Evolutionary conservation across 2,329 filamentous ascomycete species (phyloP), one percentile per base, ranked within the genome.

Genomic region (Ceratocystis colombiana): DNA sequence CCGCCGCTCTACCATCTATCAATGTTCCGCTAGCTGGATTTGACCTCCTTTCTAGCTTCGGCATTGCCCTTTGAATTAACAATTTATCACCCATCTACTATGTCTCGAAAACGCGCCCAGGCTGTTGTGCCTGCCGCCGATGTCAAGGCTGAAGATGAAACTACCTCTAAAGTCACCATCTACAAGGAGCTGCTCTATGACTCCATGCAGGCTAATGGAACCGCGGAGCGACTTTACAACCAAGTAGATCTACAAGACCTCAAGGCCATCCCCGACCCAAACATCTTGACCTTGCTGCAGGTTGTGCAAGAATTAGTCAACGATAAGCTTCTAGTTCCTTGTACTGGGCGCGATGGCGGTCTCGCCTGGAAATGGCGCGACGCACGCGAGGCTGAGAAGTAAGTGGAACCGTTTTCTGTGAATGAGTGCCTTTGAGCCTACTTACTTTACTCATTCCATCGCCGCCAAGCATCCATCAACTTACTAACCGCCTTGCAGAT

Each of bases 331-430:
- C 82, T 87, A 70, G 78, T 80, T 67, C 76, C 78, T 28, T 78
- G 80, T 62, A 73, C 75, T 63, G 75, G 78, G 45, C 73, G 74
- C 55, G 73, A 73, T n/a, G 75, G 77, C n/a, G 62, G 62, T 25
- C 72, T 82, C 30, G 78, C 78, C 68, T 88, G 84, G 84, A 80
- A 80, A 70, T 80, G 83, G 75, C 80, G 84, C 50, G 79, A 80
- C 62, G 76, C 77, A 53, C 81, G 82, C 59, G 85, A 87, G 70
- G 85, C 84, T 2, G 79, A 80, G 70, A 86, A 86, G 84, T 87
- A 75, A 68, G 76, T 73, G 4, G 7, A 17, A 69, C 50, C 22
- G 7, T 44, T 17, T 62, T 28, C 48, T 53, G 22, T 28, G 20
- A 10, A 28, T 5, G 6, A 4, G 10, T 22, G 20, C 25, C 25